Base-by-base conservation (phyloP, 331 rosid species). In the Stylosanthes scabra region DNA sequence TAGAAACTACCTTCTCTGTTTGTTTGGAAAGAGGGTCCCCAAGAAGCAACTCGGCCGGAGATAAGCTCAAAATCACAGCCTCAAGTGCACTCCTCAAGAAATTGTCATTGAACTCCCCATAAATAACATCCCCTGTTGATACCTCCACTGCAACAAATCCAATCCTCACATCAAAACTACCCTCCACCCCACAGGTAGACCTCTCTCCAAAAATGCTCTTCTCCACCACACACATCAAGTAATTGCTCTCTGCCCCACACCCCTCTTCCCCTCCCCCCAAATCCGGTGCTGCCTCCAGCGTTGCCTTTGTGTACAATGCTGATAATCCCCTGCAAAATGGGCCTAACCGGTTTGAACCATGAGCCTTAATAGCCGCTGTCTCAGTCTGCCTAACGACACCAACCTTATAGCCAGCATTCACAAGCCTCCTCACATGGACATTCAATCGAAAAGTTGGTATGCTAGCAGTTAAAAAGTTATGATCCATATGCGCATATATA, bases 331-430 rank as follows among this genome's bases (percentile, higher is more conserved):
- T 63, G 9, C 87, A 78, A 76, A 94, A 94, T 0, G 99, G 99
- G 13, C 91, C 96, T 0, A 80, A 25, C 45, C 84, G 70, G 74
- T 89, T 91, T 27, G 88, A 81, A 12, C 99, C 93, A 2, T 88
- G 97, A 1, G 99, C 90, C 84, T 94, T 94, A 50, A 91, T 88
- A 46, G 99, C 91, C 1, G 99, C 96, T 0, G 99, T 94, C 82
- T 94, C 97, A 0, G 97, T 94, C 89, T 94, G 99, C 87, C 83
- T 90, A 37, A 94, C 89, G 28, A 94, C 97, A 34, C 99, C 97
- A 27, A 94, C 97, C 79, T 94, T 91, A 47, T 84, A 88, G 46
- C 99, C 99, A 1, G 91, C 96, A 15, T 81, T 71, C 39, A 94
- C 99, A 63, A 94, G 90, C 88, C 97, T 86, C 86, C 99, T 90